Evolutionary conservation across 441 rosid genomes (phyloP), one percentile per base, ranked within the genome.

Genomic region (Populus trichocarpa): DNA sequence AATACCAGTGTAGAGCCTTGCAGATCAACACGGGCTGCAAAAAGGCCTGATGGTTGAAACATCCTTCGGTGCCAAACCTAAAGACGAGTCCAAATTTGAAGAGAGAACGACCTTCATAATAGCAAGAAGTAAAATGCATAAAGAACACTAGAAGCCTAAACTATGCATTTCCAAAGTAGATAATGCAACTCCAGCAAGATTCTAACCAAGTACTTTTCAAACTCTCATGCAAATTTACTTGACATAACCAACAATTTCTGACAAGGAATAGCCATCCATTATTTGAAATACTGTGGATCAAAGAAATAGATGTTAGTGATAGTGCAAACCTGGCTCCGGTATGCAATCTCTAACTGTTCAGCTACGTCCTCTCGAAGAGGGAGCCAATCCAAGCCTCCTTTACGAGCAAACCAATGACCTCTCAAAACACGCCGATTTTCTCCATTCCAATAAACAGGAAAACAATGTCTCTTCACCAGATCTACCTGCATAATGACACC

Each of bases 391-490:
- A 92, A 84, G 66, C 98, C 96, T 73, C 97, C 97, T 85, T 93
- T 94, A 73, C 92, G 86, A 78, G 97, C 98, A 81, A 96, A 97
- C 98, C 99, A 97, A 78, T 94, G 99, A 57, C 99, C 99, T 83
- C 99, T 92, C 77, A 97, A 83, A 72, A 94, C 98, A 77, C 99
- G 98, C 50, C 98, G 88, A 70, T 93, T 97, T 83, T 97, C 98
- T 80, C 98, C 99, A 87, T 89, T 87, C 98, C 99, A 96, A 79
- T 96, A 94, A 72, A 96, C 97, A 18, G 98, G 98, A 81, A 94
- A 96, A 80, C 93, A 91, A 83, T 92, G 97, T 80, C 98, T 91
- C 77, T 85, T 90, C 76, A 82, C 85, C 85, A 96, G 83, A 87
- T 96, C 99, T 72, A 96, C 99, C 99, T 94, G 86, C 86, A 90